Evolutionary conservation across 2,329 filamentous ascomycete species (phyloP), one percentile per base, ranked within the genome.

Genomic region (Apiospora malaysiana): DNA sequence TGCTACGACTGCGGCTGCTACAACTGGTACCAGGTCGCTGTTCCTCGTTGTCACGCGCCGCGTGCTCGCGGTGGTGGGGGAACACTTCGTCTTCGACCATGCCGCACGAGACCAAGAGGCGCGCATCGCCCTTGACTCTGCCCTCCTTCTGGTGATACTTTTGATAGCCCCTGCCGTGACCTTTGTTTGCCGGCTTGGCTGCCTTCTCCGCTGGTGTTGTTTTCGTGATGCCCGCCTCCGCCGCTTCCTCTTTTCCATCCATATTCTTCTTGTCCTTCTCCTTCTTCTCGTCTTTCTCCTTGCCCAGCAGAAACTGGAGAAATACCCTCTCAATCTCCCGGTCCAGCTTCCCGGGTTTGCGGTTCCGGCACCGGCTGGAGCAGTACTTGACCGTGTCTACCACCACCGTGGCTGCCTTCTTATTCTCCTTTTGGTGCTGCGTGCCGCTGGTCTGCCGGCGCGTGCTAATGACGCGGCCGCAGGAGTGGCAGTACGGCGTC

Each of bases 401-500:
- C 45, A 76, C 80, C 6, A 76, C 75, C 4, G 75, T 73, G 1
- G 78, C 75, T 23, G 75, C 78, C 56, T 79, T 16, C 0, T n/a
- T 74, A 65, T 76, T 79, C 23, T 5, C 23, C 23, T 25, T 25
- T 14, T n/a, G 10, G 12, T 56, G 25, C 14, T 37, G 51, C 9
- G 27, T 37, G 18, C 18, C n/a, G 56, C 18, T 40, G 56, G 25
- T 14, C 51, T 56, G 56, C 21, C 27, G 32, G 40, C 79, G 76
- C 8, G 75, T 77, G 73, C 85, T 83, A 49, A 89, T 89, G 2
- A 88, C 83, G 51, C 88, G 82, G 0, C 89, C 88, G 73, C 88
- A 91, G 16, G 85, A 85, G 72, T 85, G 84, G 74, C 88, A 90
- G 76, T 90, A 90, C 0, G 85, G 84, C 0, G 85, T 85, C 37